A percentile compares a stretch with the other conserved stretches of the same genome.
Conservation (phyloP, 371 early-diverging fungal species). For the Coemansia sp. region DNA sequence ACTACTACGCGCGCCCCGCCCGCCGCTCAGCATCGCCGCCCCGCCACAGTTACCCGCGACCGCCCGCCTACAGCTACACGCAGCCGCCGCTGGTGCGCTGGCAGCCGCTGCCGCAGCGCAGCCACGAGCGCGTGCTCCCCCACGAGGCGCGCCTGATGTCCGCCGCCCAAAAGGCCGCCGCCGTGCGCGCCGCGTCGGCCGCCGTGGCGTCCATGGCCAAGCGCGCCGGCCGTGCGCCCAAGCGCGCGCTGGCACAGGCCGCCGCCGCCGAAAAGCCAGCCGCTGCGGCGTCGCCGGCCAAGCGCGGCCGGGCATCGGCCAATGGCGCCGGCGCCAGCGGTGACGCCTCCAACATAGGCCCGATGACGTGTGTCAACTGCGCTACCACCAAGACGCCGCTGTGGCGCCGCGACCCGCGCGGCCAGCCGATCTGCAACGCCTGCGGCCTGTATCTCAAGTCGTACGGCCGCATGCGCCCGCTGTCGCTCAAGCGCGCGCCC, state of each 20-base stretch:
- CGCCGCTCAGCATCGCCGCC: too few species aligned
- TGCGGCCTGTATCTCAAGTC: constrained; percentile 86
- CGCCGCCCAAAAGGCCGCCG: constrained; percentile 45
- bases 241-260: constrained; percentile 17
- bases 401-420: constrained; percentile 80
- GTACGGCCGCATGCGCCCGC: constrained; percentile 76
- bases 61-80: too few species aligned
- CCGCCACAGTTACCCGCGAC: too few species aligned
- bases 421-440: constrained; percentile 86
- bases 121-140: constrained; percentile 27
- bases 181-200: constrained; percentile 31
- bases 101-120: constrained; percentile 32
- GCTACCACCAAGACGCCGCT: constrained; percentile 82
- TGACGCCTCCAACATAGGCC: constrained; percentile 18
- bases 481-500: constrained; percentile 68
- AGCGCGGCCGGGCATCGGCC: constrained; percentile 22
- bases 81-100: constrained; percentile 13
- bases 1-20: background rate
- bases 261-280: background rate
- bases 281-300: constrained; percentile 8
- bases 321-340: background rate
- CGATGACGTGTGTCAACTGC: constrained; percentile 72
- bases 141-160: constrained; percentile 42
- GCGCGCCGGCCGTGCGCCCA: constrained; percentile 25
- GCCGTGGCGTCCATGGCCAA: constrained; percentile 29